These are phyloP conservation scores for Coprinellus aureogranulatus DNA, from an alignment of 768 basidiomycete species.

Conservation along the genomic window DNA sequence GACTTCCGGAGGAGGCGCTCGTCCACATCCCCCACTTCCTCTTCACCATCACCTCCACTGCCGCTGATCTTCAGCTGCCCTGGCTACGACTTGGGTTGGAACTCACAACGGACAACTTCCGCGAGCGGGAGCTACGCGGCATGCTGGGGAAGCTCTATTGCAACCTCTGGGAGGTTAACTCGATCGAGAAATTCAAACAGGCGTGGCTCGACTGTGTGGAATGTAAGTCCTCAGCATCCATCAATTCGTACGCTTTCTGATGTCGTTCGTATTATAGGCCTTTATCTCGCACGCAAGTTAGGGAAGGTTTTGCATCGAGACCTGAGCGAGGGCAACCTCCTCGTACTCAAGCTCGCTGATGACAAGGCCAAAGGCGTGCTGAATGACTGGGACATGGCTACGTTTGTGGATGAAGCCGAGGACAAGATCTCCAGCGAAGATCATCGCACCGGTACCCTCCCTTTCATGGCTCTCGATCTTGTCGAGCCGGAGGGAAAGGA, in stretches of 20 bases:
- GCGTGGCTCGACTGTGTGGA: constrained; percentile 28
- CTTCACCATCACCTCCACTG: background rate
- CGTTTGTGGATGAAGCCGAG: background rate
- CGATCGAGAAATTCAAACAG: constrained; percentile 23
- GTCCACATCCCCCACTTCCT: background rate
- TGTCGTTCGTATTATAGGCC: too few species aligned
- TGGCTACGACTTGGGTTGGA: too few species aligned
- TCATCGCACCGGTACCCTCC: constrained; percentile 24
- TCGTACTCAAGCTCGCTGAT: constrained; percentile 12
- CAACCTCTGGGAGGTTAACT: constrained; percentile 20
- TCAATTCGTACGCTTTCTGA: too few species aligned
- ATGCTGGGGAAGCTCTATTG: constrained; percentile 18
- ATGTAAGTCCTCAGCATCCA: constrained; percentile 20
- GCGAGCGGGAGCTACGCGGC: too few species aligned
- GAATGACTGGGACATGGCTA: constrained; percentile 27
- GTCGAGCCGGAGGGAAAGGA: constrained; percentile 2
- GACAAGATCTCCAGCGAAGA: background rate
- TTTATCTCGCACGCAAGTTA: constrained; percentile 18
- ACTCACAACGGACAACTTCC: too few species aligned
- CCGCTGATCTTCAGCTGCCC: background rate
- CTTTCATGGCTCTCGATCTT: constrained; percentile 31
- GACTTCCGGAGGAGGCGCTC: background rate
- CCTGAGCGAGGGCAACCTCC: constrained; percentile 29
- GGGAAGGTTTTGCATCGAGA: constrained; percentile 29
- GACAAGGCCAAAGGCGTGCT: constrained; percentile 18